Evolutionary conservation across 164 flowering plant species (phyloP).

Genomic region (Saururus chinensis): DNA sequence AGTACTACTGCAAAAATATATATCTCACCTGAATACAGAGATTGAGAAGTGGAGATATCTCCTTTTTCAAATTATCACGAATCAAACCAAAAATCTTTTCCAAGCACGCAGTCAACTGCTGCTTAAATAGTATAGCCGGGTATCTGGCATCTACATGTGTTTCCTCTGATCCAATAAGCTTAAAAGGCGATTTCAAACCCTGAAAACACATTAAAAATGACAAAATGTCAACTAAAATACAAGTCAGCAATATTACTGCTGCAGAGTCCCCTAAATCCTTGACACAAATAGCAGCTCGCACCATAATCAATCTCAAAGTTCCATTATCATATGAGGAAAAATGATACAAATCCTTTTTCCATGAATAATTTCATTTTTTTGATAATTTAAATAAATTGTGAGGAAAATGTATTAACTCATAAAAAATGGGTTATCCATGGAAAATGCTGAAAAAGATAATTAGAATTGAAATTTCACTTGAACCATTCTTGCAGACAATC

Average conservation of each 20-base stretch:
- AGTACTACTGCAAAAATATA: background rate
- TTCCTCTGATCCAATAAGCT: constrained; percentile 57
- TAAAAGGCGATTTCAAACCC: constrained; percentile 67
- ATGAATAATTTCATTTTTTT: too few relatives aligned
- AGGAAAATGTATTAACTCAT: too few relatives aligned
- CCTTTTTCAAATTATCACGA: constrained; percentile 86
- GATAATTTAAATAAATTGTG: too few relatives aligned
- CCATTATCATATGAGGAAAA: too few relatives aligned
- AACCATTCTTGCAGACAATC: constrained; percentile 45
- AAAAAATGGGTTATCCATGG: too few relatives aligned
- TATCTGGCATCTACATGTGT: constrained; percentile 73
- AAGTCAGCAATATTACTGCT: too few relatives aligned
- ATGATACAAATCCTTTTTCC: too few relatives aligned
- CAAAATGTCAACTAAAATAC: background rate
- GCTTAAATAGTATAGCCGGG: constrained; percentile 87
- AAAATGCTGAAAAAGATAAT: too few relatives aligned
- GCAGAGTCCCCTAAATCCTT: too few relatives aligned
- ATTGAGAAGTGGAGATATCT: constrained; percentile 58
- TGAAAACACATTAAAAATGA: constrained; percentile 10
- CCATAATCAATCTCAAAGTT: too few relatives aligned
- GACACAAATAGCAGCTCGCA: too few relatives aligned
- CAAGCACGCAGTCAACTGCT: constrained; percentile 83
- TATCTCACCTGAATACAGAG: constrained; percentile 71
- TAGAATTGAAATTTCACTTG: constrained; percentile 22
- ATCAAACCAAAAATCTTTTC: constrained; percentile 90